Evolutionary conservation across 768 basidiomycete genomes (phyloP), one percentile per base, ranked within the genome.

Genomic region (Flagelloscypha sp.): DNA sequence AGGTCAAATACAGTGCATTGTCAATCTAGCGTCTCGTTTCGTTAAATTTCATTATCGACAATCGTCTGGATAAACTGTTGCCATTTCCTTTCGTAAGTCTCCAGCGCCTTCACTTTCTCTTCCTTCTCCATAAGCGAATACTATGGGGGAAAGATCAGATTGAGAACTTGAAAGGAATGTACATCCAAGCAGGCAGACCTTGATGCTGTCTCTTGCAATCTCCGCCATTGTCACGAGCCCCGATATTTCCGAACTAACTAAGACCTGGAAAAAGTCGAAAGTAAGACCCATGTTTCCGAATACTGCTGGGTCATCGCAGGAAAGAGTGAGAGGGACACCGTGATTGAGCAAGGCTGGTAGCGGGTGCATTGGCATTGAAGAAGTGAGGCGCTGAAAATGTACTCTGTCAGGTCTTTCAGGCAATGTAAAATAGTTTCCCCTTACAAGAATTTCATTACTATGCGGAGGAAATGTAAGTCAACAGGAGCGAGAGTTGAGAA

Each of bases 321-420:
- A 73, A 3, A 87, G 64, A 0, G 72, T 74, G 6, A 87, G 76
- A 3, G 79, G 76, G 6, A 86, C 67, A 1, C 83, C 82, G 41
- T 84, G 65, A 52, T 82, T 86, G 32, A 87, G 51, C 24, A 84
- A 48, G n/a, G 71, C 62, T 1, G 82, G 80, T 18, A 87, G 61
- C 1, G 81, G 83, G 51, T 87, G 84, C 70, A 75, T 79, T 2
- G 78, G 78, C 74, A 86, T 86, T 4, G 83, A 84, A 7, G 81
- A 74, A 3, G 83, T 80, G 35, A 84, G 59, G 7, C 83, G 74
- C 80, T 84, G 45, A 37, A 10, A 8, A 21, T 18, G 32, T 19
- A 35, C n/a, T n/a, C n/a, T 18, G 18, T 35, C 37, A 30, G 29
- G 12, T 15, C 22, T 36, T 22, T 29, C 32, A 17, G 11, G 7